These are phyloP conservation scores for Globisporangium heterothallicum DNA, from an alignment of 352 stramenopile species.

Conservation along the genomic window DNA sequence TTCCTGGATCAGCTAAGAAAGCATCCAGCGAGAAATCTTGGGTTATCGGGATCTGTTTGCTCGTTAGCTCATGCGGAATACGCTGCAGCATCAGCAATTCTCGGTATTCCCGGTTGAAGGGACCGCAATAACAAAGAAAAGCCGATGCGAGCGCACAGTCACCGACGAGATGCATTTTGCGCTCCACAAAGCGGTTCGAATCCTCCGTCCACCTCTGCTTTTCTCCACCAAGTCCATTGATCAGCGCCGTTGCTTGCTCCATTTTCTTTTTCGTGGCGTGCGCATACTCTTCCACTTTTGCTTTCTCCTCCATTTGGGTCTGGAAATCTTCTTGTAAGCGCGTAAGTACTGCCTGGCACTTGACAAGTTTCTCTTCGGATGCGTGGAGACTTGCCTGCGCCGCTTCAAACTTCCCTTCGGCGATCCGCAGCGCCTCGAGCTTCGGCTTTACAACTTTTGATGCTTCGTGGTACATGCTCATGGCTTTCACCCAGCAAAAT, in stretches of 20 bases:
- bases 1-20: constrained; percentile 77
- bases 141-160: constrained; percentile 82
- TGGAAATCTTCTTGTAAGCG: constrained; percentile 86
- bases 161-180: constrained; percentile 76
- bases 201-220: constrained; percentile 86
- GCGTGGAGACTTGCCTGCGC: constrained; percentile 67
- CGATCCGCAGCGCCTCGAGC: constrained; percentile 85
- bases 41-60: constrained; percentile 64
- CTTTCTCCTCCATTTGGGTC: constrained; percentile 84
- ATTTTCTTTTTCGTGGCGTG: constrained; percentile 83
- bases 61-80: constrained; percentile 63
- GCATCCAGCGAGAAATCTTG: constrained; percentile 46
- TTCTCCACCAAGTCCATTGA: constrained; percentile 81
- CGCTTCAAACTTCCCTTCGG: constrained; percentile 82
- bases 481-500: constrained; percentile 88
- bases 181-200: constrained; percentile 80
- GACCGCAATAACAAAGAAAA: constrained; percentile 87
- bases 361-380: constrained; percentile 64
- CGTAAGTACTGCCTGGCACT: constrained; percentile 59
- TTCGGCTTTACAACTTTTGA: constrained; percentile 93
- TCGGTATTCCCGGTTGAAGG: constrained; percentile 87
- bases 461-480: constrained; percentile 90
- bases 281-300: constrained; percentile 82
- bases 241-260: constrained; percentile 86
- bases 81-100: constrained; percentile 50